These are phyloP conservation scores for Colletotrichum sp. DNA, from an alignment of 2,329 filamentous ascomycete species.

Conservation along the genomic window DNA sequence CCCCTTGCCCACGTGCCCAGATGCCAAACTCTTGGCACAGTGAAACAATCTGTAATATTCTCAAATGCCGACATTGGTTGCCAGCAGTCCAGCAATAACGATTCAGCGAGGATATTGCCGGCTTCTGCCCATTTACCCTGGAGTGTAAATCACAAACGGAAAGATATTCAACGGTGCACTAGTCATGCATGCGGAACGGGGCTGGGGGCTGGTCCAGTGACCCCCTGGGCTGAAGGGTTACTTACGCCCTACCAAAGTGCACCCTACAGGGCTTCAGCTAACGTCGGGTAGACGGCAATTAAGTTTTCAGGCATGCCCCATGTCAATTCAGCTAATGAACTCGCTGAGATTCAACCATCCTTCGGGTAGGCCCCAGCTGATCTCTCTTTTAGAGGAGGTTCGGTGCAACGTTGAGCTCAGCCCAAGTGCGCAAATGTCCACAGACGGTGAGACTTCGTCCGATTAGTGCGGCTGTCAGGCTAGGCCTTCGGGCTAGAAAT, in stretches of 20 bases:
- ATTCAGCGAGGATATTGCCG: neutral
- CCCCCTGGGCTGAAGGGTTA: neutral
- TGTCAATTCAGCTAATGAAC: neutral
- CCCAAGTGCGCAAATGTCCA: neutral
- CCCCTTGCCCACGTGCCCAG: neutral
- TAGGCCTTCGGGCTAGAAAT: neutral
- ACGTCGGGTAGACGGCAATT: neutral
- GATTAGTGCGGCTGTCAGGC: neutral
- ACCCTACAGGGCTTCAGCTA: neutral
- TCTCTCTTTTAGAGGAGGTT: neutral
- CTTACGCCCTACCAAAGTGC: neutral
- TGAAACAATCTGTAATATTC: neutral
- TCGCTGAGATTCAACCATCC: neutral
- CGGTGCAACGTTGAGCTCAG: neutral
- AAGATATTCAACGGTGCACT: neutral
- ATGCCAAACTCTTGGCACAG: neutral
- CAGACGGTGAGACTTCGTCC: neutral
- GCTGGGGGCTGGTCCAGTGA: neutral
- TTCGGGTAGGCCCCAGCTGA: neutral
- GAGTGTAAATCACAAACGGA: neutral
- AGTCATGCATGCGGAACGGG: neutral
- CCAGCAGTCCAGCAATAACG: neutral
- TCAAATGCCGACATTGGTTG: neutral
- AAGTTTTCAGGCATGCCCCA: neutral
- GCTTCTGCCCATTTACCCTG: neutral